Base-by-base conservation (phyloP, 495 filamentous ascomycete genomes). In the Sphaerosporella brunnea region DNA sequence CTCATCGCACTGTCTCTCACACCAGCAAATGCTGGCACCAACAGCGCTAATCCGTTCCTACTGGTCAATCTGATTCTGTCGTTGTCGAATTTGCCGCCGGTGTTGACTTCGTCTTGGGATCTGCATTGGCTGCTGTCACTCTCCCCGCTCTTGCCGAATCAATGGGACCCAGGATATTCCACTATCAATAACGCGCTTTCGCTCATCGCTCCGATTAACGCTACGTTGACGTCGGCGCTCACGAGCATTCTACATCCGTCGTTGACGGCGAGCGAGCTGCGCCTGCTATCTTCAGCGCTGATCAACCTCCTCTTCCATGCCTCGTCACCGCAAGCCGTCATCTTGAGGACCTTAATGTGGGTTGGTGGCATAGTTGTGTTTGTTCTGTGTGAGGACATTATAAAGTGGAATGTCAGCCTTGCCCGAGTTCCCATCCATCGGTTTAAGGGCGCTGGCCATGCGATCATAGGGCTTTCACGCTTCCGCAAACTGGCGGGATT, bases 391-490 rank as follows among this genome's bases (percentile, higher is more conserved):
- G 69, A 71, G 32, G 73, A 78, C 39, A 71, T 88, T 13, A 74
- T 96, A n/a, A 74, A 69, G 60, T 94, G 83, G 83, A 84, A 80
- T 28, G 78, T 95, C 13, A 69, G 79, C 41, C 65, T 97, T 35
- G 86, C 88, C 15, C 69, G 92, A 34, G 82, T 97, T 28, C 90
- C 90, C 1, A 82, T 73, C 50, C 95, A 88, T 84, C 80, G 86
- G 26, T 87, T 96, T 53, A 73, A 77, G 51, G 74, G 77, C 16
- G 62, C 70, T 10, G 60, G 50, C 15, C 23, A 63, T 40, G 32
- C 47, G 9, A 43, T 58, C 36, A 52, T 53, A 36, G 51, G 51
- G 8, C 32, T 59, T 16, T 50, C 35, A 15, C 57, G 13, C 23
- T 48, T 47, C 48, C 32, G 65, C 55, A 56, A 52, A 48, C 16